Conservation (phyloP, 352 stramenopile genomes). For the Pythium angustatum region DNA sequence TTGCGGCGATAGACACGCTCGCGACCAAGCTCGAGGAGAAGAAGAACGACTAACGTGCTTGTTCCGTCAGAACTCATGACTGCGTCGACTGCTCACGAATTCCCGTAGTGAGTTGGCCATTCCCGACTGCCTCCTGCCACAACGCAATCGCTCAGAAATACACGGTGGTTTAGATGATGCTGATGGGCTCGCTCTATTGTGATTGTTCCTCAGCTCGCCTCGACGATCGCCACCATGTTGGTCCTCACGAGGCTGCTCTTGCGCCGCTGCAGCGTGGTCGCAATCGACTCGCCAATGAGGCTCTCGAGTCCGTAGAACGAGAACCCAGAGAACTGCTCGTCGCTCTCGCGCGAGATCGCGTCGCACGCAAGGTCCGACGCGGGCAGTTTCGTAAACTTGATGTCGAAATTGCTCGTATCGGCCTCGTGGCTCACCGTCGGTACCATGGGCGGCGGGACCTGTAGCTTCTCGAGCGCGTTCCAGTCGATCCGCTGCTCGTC, state of each 20-base stretch:
- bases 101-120: too few species aligned
- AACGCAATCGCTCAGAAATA: not conserved
- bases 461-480: slow-evolving; percentile 89
- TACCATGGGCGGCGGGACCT: slow-evolving; percentile 89
- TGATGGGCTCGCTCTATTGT: not conserved
- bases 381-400: slow-evolving; percentile 86
- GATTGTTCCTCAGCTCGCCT: not conserved
- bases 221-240: slow-evolving; percentile 18
- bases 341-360: slow-evolving; percentile 38
- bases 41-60: slow-evolving; percentile 65
- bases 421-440: slow-evolving; percentile 86
- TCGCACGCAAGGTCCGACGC: slow-evolving; percentile 65
- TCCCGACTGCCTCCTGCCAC: too few species aligned
- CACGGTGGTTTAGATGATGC: too few species aligned
- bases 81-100: too few species aligned
- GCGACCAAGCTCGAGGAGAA: slow-evolving; percentile 75
- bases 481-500: slow-evolving; percentile 83
- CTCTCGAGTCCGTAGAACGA: slow-evolving; percentile 66
- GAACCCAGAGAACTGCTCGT: slow-evolving; percentile 72
- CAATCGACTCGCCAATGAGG: slow-evolving; percentile 30
- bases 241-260: slow-evolving; percentile 22
- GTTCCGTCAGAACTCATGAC: too few species aligned
- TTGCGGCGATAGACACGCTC: slow-evolving; percentile 93
- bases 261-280: slow-evolving; percentile 21
- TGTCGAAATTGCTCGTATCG: slow-evolving; percentile 95